Base-by-base conservation (phyloP, 352 stramenopile genomes). In the Blastocystis sp. region DNA sequence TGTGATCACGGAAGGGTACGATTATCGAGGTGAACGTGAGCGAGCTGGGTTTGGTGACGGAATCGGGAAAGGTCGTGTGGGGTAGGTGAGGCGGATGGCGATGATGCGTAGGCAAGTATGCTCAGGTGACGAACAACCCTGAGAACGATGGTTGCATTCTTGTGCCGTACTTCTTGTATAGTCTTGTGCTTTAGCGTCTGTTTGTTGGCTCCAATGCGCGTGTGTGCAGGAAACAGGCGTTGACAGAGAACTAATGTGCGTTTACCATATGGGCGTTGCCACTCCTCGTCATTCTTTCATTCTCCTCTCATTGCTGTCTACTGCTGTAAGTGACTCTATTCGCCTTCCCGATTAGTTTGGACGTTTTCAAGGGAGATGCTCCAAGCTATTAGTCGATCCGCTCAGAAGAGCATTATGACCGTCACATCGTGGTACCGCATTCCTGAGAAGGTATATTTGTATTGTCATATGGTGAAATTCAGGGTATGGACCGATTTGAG, bases 121-220 rank as follows among this genome's bases (percentile, higher is more conserved):
- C 96, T 34, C 97, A 99, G 93, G 95, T 99, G 66, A 99, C 97
- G 59, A 99, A 99, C 92, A 98, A 98, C 90, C 97, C 97, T 3
- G 97, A 99, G 92, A 94, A 98, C 86, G 97, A 99, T 91, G 97
- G 97, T 71, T 99, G 96, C 92, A 98, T 99, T 89, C n/a, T n/a
- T n/a, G n/a, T n/a, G 96, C 95, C 43, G 95, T 99, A 66, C 92
- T 99, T 66, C 92, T 99, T 81, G 96, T 99, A 56, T 99, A 98
- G 92, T 79, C 76, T 43, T 64, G 43, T 67, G 71, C 40, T 81
- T 76, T 76, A 52, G 38, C 69, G 59, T 40, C 28, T 67, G 74
- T 19, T 23, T 84, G 74, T 84, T 84, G 28, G 28, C 5, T 34
- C 7, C 28, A 61, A 61, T 34, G 28, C 28, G 28, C 28, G 28